Conservation (phyloP, 192 early-diverging fungal genomes). For the Anaeromyces robustus region DNA sequence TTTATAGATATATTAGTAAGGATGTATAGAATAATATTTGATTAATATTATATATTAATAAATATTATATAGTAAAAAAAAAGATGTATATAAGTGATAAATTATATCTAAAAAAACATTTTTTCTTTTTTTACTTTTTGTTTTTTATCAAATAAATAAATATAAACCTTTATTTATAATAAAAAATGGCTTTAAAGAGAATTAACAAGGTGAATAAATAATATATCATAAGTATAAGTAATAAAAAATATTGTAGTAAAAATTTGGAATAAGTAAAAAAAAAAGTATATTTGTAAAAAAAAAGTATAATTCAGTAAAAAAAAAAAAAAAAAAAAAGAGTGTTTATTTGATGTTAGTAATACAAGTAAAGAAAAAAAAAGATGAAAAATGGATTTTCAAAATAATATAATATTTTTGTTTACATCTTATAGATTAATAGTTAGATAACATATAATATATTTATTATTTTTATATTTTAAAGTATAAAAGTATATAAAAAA, state of each 20-base stretch:
- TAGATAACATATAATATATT: too few species aligned
- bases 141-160: not conserved
- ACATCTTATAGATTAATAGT: too few species aligned
- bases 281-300: not conserved
- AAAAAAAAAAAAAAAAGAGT: too few species aligned
- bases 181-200: constrained; percentile 87
- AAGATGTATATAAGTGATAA: not conserved
- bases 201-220: constrained; percentile 81
- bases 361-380: too few species aligned
- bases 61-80: not conserved
- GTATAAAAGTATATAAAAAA: too few species aligned
- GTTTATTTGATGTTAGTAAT: too few species aligned
- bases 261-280: not conserved
- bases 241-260: not conserved
- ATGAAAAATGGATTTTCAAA: too few species aligned
- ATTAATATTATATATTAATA: not conserved
- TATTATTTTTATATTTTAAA: too few species aligned
- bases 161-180: not conserved
- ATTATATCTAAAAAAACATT: not conserved
- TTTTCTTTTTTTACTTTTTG: not conserved
- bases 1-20: too few species aligned
- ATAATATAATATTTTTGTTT: too few species aligned
- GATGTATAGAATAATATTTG: not conserved
- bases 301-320: too few species aligned
- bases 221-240: not conserved